Evolutionary conservation across 148 eudicot genomes (phyloP), one percentile per base, ranked within the genome.

Genomic region (Amaranthus cruentus): DNA sequence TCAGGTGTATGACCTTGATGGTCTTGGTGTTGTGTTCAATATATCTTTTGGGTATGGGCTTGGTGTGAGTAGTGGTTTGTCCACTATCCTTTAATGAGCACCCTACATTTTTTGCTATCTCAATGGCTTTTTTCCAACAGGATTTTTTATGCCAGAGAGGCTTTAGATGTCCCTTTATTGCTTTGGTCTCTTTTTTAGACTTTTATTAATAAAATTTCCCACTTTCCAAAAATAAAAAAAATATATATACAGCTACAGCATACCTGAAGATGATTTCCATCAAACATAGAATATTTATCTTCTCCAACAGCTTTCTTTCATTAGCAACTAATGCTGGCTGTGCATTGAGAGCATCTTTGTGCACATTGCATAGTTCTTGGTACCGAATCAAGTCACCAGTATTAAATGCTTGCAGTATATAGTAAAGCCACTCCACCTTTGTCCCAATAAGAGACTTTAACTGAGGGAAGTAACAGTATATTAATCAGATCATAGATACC

Each of bases 201-300:
- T 2, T 28, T 28, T 28, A 0, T 28, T 28, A 28, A 28, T 28
- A 28, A 28, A 28, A 28, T 28, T 28, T 28, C 38, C 38, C 38
- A 28, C 1, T 28, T 28, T 28, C 38, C 0, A 28, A 28, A 28
- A 28, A 28, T 0, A 28, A 28, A 28, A 28, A 18, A 18, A 18
- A 18, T 18, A 18, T 18, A 18, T 28, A 28, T 28, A 28, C 38
- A 28, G 38, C 38, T 55, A 51, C 6, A 6, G 62, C 79, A 61
- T 60, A 94, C 98, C 90, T 89, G 76, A 94, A 94, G 72, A 94
- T 94, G 28, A 90, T 94, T 88, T 94, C 98, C 98, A 94, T 94
- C 86, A 94, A 86, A 83, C 97, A 89, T 60, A 94, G 92, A 81
- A 94, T 91, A 71, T 91, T 94, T n/a, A 94, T 91, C 83, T 94